phyloP scores from a whole-genome alignment of 2,329 filamentous ascomycete species.

The Penicillium sp. region DNA sequence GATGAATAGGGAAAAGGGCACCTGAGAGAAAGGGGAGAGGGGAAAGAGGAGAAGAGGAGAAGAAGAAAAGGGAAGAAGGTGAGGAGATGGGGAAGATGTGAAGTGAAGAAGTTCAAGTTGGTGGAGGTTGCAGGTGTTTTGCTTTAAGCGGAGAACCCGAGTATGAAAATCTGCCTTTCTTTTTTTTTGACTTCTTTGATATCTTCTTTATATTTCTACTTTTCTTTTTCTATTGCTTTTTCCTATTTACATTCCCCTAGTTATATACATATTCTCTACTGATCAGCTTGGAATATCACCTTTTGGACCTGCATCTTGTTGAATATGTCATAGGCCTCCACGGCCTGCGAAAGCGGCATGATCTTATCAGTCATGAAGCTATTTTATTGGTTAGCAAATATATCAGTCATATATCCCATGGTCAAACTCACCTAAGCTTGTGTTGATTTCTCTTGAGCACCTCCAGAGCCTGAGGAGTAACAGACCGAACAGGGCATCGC shows the following conservation, averaged over 20 bases:
- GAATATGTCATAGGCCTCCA: constrained; percentile 68
- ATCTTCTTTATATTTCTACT: background rate
- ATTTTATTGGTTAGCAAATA: constrained; percentile 1
- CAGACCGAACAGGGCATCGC: constrained; percentile 69
- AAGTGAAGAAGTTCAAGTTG: constrained; percentile 15
- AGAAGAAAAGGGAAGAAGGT: constrained; percentile 10
- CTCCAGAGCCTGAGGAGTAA: constrained; percentile 64
- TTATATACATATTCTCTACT: constrained; percentile 23
- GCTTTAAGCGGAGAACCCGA: constrained; percentile 23
- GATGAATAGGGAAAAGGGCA: background rate
- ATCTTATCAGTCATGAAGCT: constrained; percentile 77
- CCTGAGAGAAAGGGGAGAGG: constrained; percentile 14
- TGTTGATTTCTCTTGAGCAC: constrained; percentile 66
- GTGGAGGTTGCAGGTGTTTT: constrained; percentile 13
- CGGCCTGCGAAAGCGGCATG: constrained; percentile 66
- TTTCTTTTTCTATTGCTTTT: background rate
- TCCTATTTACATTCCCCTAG: background rate
- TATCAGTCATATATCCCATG: background rate
- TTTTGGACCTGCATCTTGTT: constrained; percentile 72
- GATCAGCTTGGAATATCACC: constrained; percentile 61
- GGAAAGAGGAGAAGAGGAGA: constrained; percentile 20
- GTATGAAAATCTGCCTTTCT: constrained; percentile 1
- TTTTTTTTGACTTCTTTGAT: constrained; percentile 6
- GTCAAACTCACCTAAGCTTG: constrained; percentile 56
- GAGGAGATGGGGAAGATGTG: constrained; percentile 6